Evolutionary conservation across 148 eudicot species (phyloP), one percentile per base, ranked within the genome.

Genomic region (Gaultheria prostrata): DNA sequence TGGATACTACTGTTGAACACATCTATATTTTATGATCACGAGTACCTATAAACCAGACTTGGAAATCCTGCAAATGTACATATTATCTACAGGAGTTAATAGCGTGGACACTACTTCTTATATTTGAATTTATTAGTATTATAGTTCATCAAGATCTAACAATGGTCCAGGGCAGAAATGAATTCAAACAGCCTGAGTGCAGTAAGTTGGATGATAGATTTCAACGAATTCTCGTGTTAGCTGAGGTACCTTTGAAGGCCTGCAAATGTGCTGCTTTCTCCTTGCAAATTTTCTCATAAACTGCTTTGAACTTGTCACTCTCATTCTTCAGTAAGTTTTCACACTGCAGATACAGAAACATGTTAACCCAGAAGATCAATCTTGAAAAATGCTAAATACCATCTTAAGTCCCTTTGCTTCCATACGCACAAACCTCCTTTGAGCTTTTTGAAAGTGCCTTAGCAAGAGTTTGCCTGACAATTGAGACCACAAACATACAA

Each of bases 341-440:
- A 89, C 97, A 96, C 99, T 96, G 92, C 84, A 86, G 39, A 73
- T 43, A 87, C 74, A 74, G 73, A 84, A 12, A 35, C 7, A 28
- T 30, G 26, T 14, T 39, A 46, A 56, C 15, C 48, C 21, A 57
- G 77, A 77, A 65, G 28, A 71, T 56, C 26, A 21, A 85, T 75
- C n/a, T 33, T 46, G 53, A 17, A 17, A 15, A 77, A 63, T 63
- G 77, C 57, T 45, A 69, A 80, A 15, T 79, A 70, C 80, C 46
- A 74, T 28, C n/a, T 65, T 14, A 30, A 57, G 30, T 21, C 51
- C 51, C 49, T 79, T 67, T 77, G 48, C 70, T 74, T 78, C 54
- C 48, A n/a, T n/a, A n/a, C n/a, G n/a, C n/a, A 78, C 89, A 57
- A 49, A 94, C 99, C 99, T 96, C 99, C 90, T 94, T 96, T 70